Conservation (phyloP, 2,329 filamentous ascomycete genomes). For the Pseudofabraea citricarpa region DNA sequence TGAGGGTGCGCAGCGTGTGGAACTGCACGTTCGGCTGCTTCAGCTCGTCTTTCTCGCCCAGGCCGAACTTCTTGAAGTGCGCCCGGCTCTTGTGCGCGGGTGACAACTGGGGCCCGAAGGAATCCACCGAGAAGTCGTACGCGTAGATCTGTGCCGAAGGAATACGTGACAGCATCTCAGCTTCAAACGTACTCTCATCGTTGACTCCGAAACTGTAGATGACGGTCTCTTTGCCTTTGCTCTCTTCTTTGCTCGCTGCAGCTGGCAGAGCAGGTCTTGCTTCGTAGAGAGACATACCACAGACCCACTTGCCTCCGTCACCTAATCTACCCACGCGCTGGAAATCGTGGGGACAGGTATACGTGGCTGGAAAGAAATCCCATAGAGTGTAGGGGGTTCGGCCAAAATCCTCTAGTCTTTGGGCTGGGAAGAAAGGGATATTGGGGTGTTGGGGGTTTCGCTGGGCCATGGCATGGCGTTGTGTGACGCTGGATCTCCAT, state of each 20-base stretch:
- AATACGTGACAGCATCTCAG: conserved; percentile 32
- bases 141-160: conserved; percentile 32
- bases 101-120: conserved; percentile 24
- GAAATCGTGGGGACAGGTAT: conserved; percentile 35
- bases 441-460: conserved; percentile 14
- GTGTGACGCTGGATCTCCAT: conserved; percentile 17
- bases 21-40: conserved; percentile 25
- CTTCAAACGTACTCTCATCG: conserved; percentile 35
- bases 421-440: conserved; percentile 21
- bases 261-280: conserved; percentile 8
- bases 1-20: conserved; percentile 32
- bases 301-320: conserved; percentile 39
- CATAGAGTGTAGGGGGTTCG: conserved; percentile 31
- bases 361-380: conserved; percentile 35
- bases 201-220: conserved; percentile 35
- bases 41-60: conserved; percentile 25
- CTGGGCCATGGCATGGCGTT: conserved; percentile 18
- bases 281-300: conserved; percentile 34
- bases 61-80: conserved; percentile 31
- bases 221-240: conserved; percentile 12
- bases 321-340: conserved; percentile 34
- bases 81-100: conserved; percentile 15
- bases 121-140: conserved; percentile 33
- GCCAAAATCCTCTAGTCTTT: conserved; percentile 13
- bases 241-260: conserved; percentile 9